Evolutionary conservation across 169 alveolate genomes (phyloP), one percentile per base, ranked within the genome.

Genomic region (Cyclospora cayetanensis): DNA sequence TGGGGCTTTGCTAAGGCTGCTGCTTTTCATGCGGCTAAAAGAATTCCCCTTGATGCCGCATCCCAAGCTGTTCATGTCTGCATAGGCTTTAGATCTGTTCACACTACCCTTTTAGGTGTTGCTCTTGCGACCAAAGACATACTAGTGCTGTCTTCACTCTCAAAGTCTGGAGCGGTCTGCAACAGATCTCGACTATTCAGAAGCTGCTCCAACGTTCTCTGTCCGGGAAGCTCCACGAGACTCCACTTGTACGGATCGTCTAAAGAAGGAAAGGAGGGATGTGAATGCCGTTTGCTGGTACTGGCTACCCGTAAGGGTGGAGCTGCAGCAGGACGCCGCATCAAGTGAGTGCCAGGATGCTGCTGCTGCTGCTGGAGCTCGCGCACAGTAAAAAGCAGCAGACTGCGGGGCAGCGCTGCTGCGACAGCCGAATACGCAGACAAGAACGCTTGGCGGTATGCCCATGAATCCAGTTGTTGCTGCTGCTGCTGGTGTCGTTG

Each of bases 301-400:
- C 53, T 52, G 70, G 89, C 39, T 15, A 80, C 53, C 35, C 89
- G 89, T n/a, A 50, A 37, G 74, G 89, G 89, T 0, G 89, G 89
- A 1, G 76, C 74, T 80, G 89, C 53, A n/a, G 89, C 55, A 4
- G 89, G 89, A 41, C 89, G 89, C 4, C 27, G 89, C 89, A 50
- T 29, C 89, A 80, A 52, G 35, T 0, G 27, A 31, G 89, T 74
- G 31, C 89, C 89, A 15, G 89, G 89, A 12, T 50, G 46, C 50
- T 52, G 89, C 89, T 50, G 74, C 52, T 80, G 89, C 89, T 80
- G 89, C 76, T 34, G 76, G 55, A 80, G 53, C 89, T 80, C 89
- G 55, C 42, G 76, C 7, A 52, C 89, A 52, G 76, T 50, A 35
- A 50, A 80, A 34, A 80, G 76, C 37, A 80, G 52, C 35, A 80